Evolutionary conservation across 148 eudicot genomes (phyloP).

Genomic region (Spergularia marina): DNA sequence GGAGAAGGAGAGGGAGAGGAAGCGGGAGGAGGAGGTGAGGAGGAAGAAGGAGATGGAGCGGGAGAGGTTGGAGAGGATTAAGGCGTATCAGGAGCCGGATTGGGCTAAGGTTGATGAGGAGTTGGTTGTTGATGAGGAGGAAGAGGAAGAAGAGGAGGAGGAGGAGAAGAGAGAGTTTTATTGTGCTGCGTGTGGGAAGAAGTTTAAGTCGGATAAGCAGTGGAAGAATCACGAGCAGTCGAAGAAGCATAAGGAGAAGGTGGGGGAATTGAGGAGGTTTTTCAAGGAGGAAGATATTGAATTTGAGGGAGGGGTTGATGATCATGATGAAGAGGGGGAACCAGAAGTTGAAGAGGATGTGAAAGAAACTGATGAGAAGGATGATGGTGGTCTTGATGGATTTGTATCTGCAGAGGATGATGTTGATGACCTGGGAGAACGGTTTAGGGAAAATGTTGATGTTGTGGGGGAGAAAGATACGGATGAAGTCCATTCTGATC

Average conservation of each 20-base stretch:
- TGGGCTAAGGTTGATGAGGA: constrained; percentile 75
- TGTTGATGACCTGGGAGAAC: constrained; percentile 44
- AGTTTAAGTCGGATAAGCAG: constrained; percentile 93
- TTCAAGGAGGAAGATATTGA: constrained; percentile 54
- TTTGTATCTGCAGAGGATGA: constrained; percentile 34
- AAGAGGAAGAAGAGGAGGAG: constrained; percentile 36
- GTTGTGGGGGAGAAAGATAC: constrained; percentile 34
- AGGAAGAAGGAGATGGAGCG: constrained; percentile 65
- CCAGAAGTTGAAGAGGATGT: constrained; percentile 15
- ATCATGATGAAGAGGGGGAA: constrained; percentile 24
- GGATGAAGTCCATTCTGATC: constrained; percentile 39
- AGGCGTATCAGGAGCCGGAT: constrained; percentile 62
- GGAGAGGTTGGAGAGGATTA: constrained; percentile 70
- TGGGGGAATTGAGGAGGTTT: constrained; percentile 71
- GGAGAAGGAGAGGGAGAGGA: constrained; percentile 85
- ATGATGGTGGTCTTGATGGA: constrained; percentile 18
- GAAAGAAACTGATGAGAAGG: constrained; percentile 23
- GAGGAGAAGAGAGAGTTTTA: constrained; percentile 69
- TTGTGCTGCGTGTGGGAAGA: constrained; percentile 91
- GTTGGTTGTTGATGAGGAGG: constrained; percentile 36
- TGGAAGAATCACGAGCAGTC: constrained; percentile 98
- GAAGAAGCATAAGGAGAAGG: constrained; percentile 92
- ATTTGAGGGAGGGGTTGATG: constrained; percentile 24
- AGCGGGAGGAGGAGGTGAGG: constrained; percentile 63
- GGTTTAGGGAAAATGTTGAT: constrained; percentile 36